phyloP scores from a whole-genome alignment of 805 yeast genomes.

The Phaffomyces thermotolerans region DNA sequence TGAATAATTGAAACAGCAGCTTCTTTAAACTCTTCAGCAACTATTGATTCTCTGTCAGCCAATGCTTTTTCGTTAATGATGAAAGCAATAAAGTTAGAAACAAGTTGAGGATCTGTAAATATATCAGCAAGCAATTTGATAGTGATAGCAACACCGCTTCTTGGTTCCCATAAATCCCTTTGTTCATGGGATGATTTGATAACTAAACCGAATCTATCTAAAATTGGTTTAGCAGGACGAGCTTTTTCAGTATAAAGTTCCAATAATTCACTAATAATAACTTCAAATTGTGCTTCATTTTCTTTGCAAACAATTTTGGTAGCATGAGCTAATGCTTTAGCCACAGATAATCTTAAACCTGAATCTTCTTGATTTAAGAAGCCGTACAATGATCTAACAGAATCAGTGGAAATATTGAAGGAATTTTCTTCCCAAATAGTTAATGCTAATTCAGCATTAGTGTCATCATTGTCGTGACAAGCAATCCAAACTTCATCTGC shows the following conservation, averaged over 20 bases:
- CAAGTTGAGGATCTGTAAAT: constrained; percentile 28
- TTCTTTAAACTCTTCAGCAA: constrained; percentile 76
- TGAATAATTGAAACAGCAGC: constrained; percentile 78
- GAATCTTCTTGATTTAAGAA: constrained; percentile 50
- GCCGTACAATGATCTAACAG: constrained; percentile 40
- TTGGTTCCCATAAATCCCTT: constrained; percentile 75
- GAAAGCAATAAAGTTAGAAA: constrained; percentile 53
- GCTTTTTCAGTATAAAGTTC: constrained; percentile 52
- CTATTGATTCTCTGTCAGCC: constrained; percentile 66
- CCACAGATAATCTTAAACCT: constrained; percentile 67
- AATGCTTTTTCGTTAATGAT: constrained; percentile 57
- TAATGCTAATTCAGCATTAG: constrained; percentile 56
- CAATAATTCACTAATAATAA: constrained; percentile 39
- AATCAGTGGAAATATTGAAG: constrained; percentile 37
- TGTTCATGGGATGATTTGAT: constrained; percentile 52
- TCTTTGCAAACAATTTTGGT: constrained; percentile 29
- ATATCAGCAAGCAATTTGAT: constrained; percentile 49
- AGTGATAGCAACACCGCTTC: constrained; percentile 75
- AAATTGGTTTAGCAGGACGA: constrained; percentile 67
- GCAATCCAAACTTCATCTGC: constrained; percentile 74
- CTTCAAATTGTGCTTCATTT: constrained; percentile 18
- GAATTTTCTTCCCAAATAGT: constrained; percentile 83
- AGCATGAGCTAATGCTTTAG: constrained; percentile 62
- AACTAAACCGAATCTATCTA: constrained; percentile 76
- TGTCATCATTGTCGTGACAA: constrained; percentile 62